phyloP scores from a whole-genome alignment of 257 asterid species.

The Anisodus tanguticus region DNA sequence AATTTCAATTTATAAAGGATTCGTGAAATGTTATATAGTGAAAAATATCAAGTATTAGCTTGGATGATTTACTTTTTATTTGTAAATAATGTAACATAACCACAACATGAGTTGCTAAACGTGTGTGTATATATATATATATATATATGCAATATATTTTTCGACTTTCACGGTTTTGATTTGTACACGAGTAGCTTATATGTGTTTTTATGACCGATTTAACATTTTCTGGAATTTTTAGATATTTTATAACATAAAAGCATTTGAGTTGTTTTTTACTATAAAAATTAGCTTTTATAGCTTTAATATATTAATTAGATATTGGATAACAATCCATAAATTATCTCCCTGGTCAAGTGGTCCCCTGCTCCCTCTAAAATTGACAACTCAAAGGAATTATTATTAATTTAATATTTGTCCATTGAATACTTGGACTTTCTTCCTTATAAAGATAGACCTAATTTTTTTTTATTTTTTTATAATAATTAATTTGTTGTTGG shows the following conservation, averaged over 20 bases:
- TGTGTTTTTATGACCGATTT: not conserved
- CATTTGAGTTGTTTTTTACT: too few species aligned
- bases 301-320: not conserved
- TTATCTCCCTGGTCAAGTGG: not conserved
- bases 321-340: not conserved
- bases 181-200: not conserved
- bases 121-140: too few species aligned
- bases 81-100: too few species aligned
- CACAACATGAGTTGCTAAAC: too few species aligned
- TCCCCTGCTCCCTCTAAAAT: not conserved
- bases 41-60: too few species aligned
- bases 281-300: not conserved
- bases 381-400: constrained; percentile 13
- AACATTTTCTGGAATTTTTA: not conserved
- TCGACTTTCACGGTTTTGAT: too few species aligned
- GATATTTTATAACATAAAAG: too few species aligned
- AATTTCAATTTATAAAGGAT: not conserved
- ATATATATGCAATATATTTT: too few species aligned
- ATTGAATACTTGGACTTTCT: constrained; percentile 6
- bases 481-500: constrained; percentile 27
- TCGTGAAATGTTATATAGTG: not conserved
- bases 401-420: constrained; percentile 9
- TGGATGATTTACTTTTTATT: too few species aligned
- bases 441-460: not conserved
- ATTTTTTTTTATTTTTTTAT: not conserved